Evolutionary conservation across 345 rosid species (phyloP), one percentile per base, ranked within the genome.

Genomic region (Lepidium didymum): DNA sequence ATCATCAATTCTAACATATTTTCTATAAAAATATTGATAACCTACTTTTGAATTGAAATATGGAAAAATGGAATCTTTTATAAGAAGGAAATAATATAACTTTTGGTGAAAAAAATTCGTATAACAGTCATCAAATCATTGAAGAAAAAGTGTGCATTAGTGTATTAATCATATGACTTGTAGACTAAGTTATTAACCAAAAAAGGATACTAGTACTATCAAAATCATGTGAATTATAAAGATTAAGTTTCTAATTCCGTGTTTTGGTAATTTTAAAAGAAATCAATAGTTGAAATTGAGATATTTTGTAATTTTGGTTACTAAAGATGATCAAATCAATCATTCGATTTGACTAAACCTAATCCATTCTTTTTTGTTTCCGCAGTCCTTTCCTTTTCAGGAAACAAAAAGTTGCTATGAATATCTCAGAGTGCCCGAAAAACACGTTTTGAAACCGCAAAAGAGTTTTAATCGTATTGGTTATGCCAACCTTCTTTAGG

Each of bases 381-480:
- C 14, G 25, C 55, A 67, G 46, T 59, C 42, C 21, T 69, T 60
- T 69, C 74, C 67, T 69, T 69, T 69, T 69, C 52, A 69, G 59
- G 53, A 69, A 37, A 4, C 34, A 8, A 27, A 40, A 37, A 56
- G 6, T 7, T 43, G 27, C 40, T 33, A 62, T 21, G 62, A 34
- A 70, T 52, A 43, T 60, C 42, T 51, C 19, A 19, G 36, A 10
- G 74, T 29, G 8, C 27, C 61, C 52, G 16, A 38, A 35, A 27
- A 4, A 13, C 75, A 63, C 70, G 70, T 72, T 64, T 55, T 72
- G 64, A 64, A 45, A 64, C 37, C 52, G 52, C 51, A 46, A 64
- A 69, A 72, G 76, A 72, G 58, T 55, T 72, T 56, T 31, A 72
- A 63, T 45, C 70, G 76, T 72, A 63, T 72, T 10, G 76, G 33